phyloP scores from a whole-genome alignment of 768 basidiomycete genomes.

The Nidularia pulvinata region DNA sequence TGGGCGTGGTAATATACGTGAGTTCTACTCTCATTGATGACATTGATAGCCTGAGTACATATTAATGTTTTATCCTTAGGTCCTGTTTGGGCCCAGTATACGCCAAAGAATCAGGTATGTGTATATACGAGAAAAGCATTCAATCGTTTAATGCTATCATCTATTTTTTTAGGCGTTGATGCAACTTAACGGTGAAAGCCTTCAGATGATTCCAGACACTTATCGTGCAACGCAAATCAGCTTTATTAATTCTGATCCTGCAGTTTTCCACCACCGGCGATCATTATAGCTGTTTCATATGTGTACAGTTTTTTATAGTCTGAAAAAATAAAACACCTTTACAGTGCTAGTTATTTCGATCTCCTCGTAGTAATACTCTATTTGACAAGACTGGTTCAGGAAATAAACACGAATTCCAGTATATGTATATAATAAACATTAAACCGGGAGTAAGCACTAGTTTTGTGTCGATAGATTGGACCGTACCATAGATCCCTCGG shows the following conservation, averaged over 20 bases:
- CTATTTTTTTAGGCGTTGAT: conserved; percentile 20
- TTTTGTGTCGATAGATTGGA: no score
- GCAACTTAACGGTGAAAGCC: conserved; percentile 31
- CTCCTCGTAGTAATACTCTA: no score
- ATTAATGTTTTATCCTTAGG: conserved; percentile 8
- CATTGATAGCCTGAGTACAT: background rate
- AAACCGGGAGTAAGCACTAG: no score
- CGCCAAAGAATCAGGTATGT: conserved; percentile 16
- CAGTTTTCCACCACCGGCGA: conserved; percentile 8
- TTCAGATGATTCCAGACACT: conserved; percentile 29
- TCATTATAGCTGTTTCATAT: background rate
- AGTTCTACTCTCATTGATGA: conserved; percentile 3
- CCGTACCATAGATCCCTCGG: no score
- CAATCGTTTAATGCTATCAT: background rate
- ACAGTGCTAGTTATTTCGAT: no score
- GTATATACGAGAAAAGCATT: background rate
- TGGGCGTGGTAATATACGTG: conserved; percentile 24
- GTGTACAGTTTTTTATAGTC: no score
- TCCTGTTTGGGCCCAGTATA: conserved; percentile 24
- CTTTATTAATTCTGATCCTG: conserved; percentile 29
- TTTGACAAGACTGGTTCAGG: no score
- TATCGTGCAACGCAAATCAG: conserved; percentile 32
- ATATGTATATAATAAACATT: no score
- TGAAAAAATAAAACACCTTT: no score
- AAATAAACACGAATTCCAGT: no score